Evolutionary conservation across 1,284 basidiomycete species (phyloP), one percentile per base, ranked within the genome.

Genomic region (Earliella scabrosa): DNA sequence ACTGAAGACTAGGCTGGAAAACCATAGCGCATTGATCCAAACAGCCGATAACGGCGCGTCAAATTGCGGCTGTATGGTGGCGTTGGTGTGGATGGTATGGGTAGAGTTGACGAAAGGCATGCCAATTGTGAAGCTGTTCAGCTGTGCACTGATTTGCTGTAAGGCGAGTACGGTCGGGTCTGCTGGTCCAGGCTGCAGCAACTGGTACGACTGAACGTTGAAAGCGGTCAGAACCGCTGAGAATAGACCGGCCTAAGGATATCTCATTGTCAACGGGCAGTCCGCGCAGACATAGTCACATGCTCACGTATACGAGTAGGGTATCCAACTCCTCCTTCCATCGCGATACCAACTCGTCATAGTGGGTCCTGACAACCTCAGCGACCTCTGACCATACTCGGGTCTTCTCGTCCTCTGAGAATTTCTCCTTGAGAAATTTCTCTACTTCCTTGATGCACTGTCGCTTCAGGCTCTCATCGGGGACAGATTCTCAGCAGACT

Each of bases 301-400:
- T n/a, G n/a, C 53, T 18, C n/a, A 59, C 58, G 38, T 35, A 59
- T 4, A 59, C 53, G 10, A 59, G 58, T 2, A 55, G 31, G 9
- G 54, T 55, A 11, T 59, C 58, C 13, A 59, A 52, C 29, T 59
- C 58, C 5, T 43, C 41, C 16, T 52, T 52, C 58, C 58, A 59
- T 3, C 58, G 45, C 8, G 35, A 16, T 2, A 52, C 38, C 41
- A 36, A 46, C 11, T 55, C 47, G 27, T 59, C 54, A 41, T 39
- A 49, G 16, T 52, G 51, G 1, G 3, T 24, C 9, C 52, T 38
- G 13, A 55, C 45, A 13, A 39, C 31, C 13, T 31, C 29, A 7
- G 29, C 29, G 6, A 13, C 29, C 7, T 31, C 29, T 10, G 29
- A 14, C 50, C 50, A 51, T 5, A 40, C 50, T 27, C 31, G 3